Evolutionary conservation across 306 rosid species (phyloP).

Genomic region (Psophocarpus tetragonolobus): DNA sequence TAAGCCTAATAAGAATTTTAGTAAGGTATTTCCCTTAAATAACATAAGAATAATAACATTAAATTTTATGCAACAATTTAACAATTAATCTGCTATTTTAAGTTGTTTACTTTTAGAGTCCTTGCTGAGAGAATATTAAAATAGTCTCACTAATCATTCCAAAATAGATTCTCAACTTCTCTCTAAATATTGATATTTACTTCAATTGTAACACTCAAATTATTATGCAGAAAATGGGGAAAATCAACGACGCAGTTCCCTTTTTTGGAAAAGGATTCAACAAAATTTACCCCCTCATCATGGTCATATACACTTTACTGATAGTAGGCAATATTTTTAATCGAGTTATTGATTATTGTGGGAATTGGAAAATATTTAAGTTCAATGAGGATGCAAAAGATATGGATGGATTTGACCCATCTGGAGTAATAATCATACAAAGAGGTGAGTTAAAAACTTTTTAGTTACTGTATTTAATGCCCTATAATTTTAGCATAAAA

Average conservation of each 20-base stretch:
- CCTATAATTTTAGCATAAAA: neutral
- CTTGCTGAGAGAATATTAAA: neutral
- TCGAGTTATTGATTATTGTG: slow-evolving; percentile 66
- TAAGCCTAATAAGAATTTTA: neutral
- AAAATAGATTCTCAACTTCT: neutral
- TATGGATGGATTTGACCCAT: slow-evolving; percentile 89
- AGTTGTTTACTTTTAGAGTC: no score
- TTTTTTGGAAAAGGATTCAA: slow-evolving; percentile 86
- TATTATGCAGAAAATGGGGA: slow-evolving; percentile 91
- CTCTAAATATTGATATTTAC: slow-evolving; percentile 19
- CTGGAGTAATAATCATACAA: slow-evolving; percentile 83
- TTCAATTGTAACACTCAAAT: neutral
- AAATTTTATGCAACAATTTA: neutral
- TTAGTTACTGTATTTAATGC: neutral
- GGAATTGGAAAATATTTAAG: slow-evolving; percentile 78
- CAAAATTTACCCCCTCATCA: slow-evolving; percentile 87
- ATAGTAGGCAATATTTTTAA: slow-evolving; percentile 76
- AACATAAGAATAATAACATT: neutral
- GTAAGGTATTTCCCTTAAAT: neutral
- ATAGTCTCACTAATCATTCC: neutral
- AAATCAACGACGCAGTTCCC: slow-evolving; percentile 88
- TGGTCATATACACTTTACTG: slow-evolving; percentile 87
- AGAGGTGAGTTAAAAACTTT: slow-evolving; percentile 54
- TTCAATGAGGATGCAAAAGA: slow-evolving; percentile 66
- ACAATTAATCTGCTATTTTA: neutral